These are phyloP conservation scores for Ceratocystis eucalypticola DNA, from an alignment of 2,329 filamentous ascomycete genomes.

Conservation along the genomic window DNA sequence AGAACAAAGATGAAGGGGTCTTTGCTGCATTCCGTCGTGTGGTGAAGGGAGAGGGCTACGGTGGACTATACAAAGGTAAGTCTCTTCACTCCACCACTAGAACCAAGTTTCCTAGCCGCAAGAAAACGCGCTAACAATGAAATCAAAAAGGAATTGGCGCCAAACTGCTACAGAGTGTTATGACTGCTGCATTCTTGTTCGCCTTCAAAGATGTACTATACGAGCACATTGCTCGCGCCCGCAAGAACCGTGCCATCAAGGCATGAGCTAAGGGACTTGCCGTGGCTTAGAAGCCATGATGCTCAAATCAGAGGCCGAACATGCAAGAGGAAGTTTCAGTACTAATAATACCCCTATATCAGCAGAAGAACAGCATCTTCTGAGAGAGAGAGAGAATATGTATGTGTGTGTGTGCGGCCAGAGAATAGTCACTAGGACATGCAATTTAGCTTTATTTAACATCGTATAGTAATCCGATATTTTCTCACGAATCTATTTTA, in stretches of 20 bases:
- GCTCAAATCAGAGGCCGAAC: background rate
- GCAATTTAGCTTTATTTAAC: background rate
- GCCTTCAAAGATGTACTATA: constrained; percentile 97
- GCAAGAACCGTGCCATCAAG: constrained; percentile 34
- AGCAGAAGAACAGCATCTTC: background rate
- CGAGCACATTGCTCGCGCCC: constrained; percentile 59
- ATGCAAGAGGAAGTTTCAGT: background rate
- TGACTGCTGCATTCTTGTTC: constrained; percentile 92
- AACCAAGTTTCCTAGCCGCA: background rate
- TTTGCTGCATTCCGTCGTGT: constrained; percentile 64
- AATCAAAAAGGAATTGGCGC: constrained; percentile 63
- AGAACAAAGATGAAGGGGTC: constrained; percentile 65
- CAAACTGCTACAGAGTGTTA: constrained; percentile 91
- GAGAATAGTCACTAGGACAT: background rate
- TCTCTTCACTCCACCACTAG: constrained; percentile 12
- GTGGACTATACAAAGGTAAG: constrained; percentile 81
- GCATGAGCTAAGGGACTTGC: constrained; percentile 8
- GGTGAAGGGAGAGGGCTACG: constrained; percentile 77
- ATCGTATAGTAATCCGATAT: background rate
- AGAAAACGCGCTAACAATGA: constrained; percentile 19
- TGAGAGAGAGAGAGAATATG: no score
- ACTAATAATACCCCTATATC: background rate
- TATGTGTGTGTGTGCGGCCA: background rate
- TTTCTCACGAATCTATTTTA: background rate
- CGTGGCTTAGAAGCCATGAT: background rate